A percentile compares a stretch with the other conserved stretches of the same genome.
Conservation (phyloP, 2,329 filamentous ascomycete species). For the Colletotrichum magnum region DNA sequence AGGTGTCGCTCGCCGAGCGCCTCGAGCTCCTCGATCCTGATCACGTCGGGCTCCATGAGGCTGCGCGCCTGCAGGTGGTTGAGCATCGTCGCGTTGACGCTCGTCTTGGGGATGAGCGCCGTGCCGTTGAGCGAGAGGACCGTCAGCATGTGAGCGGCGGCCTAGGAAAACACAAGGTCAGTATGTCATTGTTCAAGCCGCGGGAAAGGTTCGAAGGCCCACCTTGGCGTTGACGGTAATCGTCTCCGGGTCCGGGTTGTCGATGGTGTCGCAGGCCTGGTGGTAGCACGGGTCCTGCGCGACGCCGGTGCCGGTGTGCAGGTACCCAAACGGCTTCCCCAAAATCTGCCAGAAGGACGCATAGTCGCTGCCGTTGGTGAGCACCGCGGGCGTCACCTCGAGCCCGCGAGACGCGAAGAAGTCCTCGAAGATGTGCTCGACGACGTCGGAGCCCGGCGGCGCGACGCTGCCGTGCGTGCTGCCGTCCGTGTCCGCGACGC, state of each 20-base stretch:
- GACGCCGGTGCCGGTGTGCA: conserved; percentile 73
- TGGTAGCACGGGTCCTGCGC: conserved; percentile 54
- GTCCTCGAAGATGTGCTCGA: conserved; percentile 52
- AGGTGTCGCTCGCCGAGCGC: conserved; percentile 52
- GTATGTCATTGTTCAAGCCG: fast-evolving
- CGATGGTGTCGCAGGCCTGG: conserved; percentile 57
- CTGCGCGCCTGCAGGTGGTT: conserved; percentile 40
- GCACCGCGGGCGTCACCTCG: conserved; percentile 45
- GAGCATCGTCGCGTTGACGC: conserved; percentile 45
- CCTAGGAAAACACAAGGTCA: conserved; percentile 33
- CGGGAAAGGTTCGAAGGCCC: not conserved
- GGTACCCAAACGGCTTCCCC: conserved; percentile 66
- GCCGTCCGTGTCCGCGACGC: conserved; percentile 53
- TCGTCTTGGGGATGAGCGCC: conserved; percentile 49
- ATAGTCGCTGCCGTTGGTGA: conserved; percentile 70
- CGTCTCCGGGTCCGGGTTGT: conserved; percentile 55
- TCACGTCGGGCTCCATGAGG: conserved; percentile 38
- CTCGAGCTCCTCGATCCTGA: conserved; percentile 50
- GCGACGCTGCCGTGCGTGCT: conserved; percentile 55
- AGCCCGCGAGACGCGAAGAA: conserved; percentile 51
- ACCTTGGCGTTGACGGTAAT: conserved; percentile 51
- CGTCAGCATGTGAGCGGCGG: conserved; percentile 51
- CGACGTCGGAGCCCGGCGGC: conserved; percentile 49
- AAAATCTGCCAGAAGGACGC: conserved; percentile 70
- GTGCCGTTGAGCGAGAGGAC: conserved; percentile 49